phyloP scores from a whole-genome alignment of 176 grass and related monocot species.

The Carex cristatella region DNA sequence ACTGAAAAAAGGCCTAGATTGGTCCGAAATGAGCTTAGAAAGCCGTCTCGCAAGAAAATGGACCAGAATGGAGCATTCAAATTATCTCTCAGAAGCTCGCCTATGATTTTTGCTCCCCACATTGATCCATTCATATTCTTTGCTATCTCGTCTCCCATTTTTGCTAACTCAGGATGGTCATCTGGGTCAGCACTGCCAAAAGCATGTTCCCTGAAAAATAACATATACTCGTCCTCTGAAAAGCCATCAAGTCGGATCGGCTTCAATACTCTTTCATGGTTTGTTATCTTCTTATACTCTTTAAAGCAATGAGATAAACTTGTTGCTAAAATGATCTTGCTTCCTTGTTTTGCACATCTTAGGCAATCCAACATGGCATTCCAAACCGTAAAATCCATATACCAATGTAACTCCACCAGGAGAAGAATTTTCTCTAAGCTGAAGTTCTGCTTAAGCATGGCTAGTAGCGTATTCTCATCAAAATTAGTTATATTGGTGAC shows the following conservation, averaged over 20 bases:
- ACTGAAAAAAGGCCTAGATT: neutral
- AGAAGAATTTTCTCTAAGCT: neutral
- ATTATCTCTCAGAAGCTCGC: too few species aligned
- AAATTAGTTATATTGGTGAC: too few species aligned
- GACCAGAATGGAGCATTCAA: neutral
- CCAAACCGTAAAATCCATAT: neutral
- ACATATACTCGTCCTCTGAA: too few species aligned
- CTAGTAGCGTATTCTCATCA: too few species aligned
- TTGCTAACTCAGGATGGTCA: too few species aligned
- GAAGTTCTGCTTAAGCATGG: too few species aligned
- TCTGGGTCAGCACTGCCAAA: too few species aligned
- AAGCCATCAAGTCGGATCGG: too few species aligned
- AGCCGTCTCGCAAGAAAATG: neutral
- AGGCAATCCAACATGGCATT: neutral
- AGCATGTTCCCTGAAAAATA: too few species aligned
- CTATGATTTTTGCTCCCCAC: too few species aligned
- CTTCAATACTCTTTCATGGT: neutral
- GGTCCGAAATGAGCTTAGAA: neutral
- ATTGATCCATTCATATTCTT: too few species aligned
- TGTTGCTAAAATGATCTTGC: constrained; percentile 11
- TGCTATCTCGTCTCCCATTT: too few species aligned
- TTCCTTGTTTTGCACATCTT: neutral
- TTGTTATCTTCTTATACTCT: neutral
- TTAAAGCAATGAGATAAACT: neutral
- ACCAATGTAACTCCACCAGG: neutral